A percentile compares a stretch with the other conserved stretches of the same genome.
Evolutionary conservation across 345 rosid species (phyloP).

Genomic region (Stellera chamaejasme): DNA sequence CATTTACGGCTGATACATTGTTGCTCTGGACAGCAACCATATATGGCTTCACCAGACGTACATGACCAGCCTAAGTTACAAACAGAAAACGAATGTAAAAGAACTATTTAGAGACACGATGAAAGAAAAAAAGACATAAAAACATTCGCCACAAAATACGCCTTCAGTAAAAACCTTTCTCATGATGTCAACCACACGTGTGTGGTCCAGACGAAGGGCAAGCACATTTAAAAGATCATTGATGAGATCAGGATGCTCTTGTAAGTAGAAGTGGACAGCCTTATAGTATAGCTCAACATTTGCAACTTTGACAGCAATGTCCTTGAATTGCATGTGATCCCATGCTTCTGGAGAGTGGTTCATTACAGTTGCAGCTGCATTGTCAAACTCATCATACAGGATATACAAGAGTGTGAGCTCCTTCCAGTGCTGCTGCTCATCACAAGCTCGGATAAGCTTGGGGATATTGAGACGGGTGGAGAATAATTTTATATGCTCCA

Average conservation of each 20-base stretch:
- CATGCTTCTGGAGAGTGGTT: slow-evolving; percentile 97
- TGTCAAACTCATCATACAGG: slow-evolving; percentile 85
- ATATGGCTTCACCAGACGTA: slow-evolving; percentile 82
- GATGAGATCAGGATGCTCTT: slow-evolving; percentile 86
- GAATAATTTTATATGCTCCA: slow-evolving; percentile 90
- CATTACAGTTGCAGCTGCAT: slow-evolving; percentile 94
- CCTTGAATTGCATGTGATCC: slow-evolving; percentile 98
- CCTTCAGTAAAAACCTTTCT: slow-evolving; percentile 47
- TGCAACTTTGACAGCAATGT: slow-evolving; percentile 78
- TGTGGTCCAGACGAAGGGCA: slow-evolving; percentile 79
- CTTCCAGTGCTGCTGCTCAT: slow-evolving; percentile 93
- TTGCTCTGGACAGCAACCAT: slow-evolving; percentile 91
- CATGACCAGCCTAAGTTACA: slow-evolving; percentile 67
- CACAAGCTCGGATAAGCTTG: slow-evolving; percentile 88
- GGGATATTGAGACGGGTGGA: slow-evolving; percentile 93
- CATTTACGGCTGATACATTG: slow-evolving; percentile 79
- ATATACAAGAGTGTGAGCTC: slow-evolving; percentile 82
- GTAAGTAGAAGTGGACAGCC: slow-evolving; percentile 92
- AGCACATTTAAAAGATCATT: slow-evolving; percentile 86
- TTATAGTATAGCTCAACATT: slow-evolving; percentile 85
- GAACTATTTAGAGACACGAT: background rate
- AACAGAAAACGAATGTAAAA: slow-evolving; percentile 1
- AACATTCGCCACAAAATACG: background rate
- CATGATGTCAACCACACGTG: slow-evolving; percentile 93
- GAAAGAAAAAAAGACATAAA: background rate